Conservation (phyloP, 371 early-diverging fungal genomes). For the Apophysomyces variabilis region DNA sequence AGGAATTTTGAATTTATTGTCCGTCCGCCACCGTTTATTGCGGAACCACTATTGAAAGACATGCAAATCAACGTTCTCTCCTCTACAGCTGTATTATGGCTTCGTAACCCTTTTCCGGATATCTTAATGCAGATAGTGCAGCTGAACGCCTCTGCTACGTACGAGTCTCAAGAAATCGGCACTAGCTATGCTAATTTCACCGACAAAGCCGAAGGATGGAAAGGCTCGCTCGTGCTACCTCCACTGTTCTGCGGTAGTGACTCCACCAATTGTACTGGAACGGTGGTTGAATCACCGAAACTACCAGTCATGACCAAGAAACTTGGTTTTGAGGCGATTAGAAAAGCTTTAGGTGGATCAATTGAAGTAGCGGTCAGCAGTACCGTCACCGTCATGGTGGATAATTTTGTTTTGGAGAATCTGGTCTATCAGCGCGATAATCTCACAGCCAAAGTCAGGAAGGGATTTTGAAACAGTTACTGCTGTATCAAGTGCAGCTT, state of each 20-base stretch:
- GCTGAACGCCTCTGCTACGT: slow-evolving; percentile 46
- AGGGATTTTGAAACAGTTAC: slow-evolving; percentile 33
- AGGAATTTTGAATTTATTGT: slow-evolving; percentile 35
- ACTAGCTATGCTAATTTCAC: slow-evolving; percentile 41
- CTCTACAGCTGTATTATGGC: slow-evolving; percentile 45
- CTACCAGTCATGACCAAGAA: slow-evolving; percentile 46
- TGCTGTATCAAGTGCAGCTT: too few species aligned
- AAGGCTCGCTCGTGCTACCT: slow-evolving; percentile 27
- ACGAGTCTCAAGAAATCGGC: slow-evolving; percentile 38
- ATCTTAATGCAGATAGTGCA: slow-evolving; percentile 36
- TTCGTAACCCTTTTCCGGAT: slow-evolving; percentile 47
- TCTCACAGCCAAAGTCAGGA: slow-evolving; percentile 44
- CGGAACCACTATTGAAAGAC: slow-evolving; percentile 37
- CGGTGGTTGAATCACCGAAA: slow-evolving; percentile 39
- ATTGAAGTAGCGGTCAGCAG: slow-evolving; percentile 45
- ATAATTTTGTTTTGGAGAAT: slow-evolving; percentile 30
- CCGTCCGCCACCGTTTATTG: slow-evolving; percentile 37
- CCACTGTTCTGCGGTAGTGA: slow-evolving; percentile 15
- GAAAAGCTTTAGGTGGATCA: slow-evolving; percentile 44
- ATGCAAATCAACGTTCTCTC: slow-evolving; percentile 50
- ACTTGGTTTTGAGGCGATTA: slow-evolving; percentile 44
- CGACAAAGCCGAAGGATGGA: slow-evolving; percentile 32
- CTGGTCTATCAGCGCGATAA: slow-evolving; percentile 41
- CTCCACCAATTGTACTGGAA: slow-evolving; percentile 22
- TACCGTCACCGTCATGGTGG: slow-evolving; percentile 38